These are phyloP conservation scores for Ganoderma leucocontextum DNA, from an alignment of 1,284 basidiomycete genomes.

Conservation along the genomic window DNA sequence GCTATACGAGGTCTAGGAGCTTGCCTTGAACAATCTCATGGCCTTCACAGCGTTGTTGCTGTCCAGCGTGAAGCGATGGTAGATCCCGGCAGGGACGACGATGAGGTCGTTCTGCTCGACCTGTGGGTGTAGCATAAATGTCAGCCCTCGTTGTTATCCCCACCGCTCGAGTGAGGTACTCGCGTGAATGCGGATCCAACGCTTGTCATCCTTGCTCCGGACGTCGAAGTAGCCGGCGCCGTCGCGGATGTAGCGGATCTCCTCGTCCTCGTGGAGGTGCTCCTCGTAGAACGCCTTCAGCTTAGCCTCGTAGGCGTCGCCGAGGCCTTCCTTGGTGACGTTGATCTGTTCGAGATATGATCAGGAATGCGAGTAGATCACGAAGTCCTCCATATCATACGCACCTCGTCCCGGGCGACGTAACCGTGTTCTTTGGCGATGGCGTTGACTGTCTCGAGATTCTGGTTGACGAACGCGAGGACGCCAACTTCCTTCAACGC, in stretches of 20 bases:
- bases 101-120: slow-evolving; percentile 77
- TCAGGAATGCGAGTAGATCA: neutral
- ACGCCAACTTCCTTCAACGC: slow-evolving; percentile 9
- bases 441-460: neutral
- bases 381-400: neutral
- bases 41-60: slow-evolving; percentile 72
- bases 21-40: slow-evolving; percentile 81
- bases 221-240: slow-evolving; percentile 90
- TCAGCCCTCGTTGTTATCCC: neutral
- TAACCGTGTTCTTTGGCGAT: slow-evolving; percentile 8
- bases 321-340: slow-evolving; percentile 5
- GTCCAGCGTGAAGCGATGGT: slow-evolving; percentile 88
- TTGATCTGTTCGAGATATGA: neutral
- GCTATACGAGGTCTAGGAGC: slow-evolving; percentile 12
- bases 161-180: neutral
- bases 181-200: slow-evolving; percentile 7
- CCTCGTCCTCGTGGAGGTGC: slow-evolving; percentile 92
- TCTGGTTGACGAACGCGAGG: slow-evolving; percentile 7
- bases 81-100: slow-evolving; percentile 81
- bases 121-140: neutral
- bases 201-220: slow-evolving; percentile 58
- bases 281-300: slow-evolving; percentile 12
- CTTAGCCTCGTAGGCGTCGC: slow-evolving; percentile 4
- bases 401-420: slow-evolving; percentile 3
- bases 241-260: slow-evolving; percentile 85